These are phyloP conservation scores for Nitzschia putrida DNA, from an alignment of 108 stramenopile species.

Conservation along the genomic window DNA sequence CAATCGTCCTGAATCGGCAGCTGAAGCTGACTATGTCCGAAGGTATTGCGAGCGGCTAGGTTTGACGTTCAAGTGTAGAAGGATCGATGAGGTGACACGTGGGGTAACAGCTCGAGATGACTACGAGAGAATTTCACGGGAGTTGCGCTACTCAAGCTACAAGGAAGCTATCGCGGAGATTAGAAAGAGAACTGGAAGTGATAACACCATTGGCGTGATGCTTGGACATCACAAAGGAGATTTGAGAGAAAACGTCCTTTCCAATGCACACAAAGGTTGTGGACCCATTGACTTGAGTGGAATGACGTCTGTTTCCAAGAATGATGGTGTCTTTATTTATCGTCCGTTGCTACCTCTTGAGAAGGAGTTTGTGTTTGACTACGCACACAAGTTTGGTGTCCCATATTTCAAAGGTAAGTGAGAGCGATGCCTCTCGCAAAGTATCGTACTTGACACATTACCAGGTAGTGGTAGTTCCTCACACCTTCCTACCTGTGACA, in stretches of 20 bases:
- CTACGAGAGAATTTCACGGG: slow-evolving; percentile 87
- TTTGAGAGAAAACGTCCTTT: slow-evolving; percentile 94
- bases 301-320: slow-evolving; percentile 81
- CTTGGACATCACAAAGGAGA: slow-evolving; percentile 98
- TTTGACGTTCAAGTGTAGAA: slow-evolving; percentile 63
- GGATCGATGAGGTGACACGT: slow-evolving; percentile 88
- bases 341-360: slow-evolving; percentile 86
- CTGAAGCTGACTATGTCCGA: slow-evolving; percentile 87
- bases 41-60: slow-evolving; percentile 68
- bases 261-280: slow-evolving; percentile 92
- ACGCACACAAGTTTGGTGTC: slow-evolving; percentile 92
- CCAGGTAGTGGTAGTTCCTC: background rate
- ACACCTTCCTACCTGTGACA: slow-evolving; percentile 26
- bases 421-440: too few relatives aligned
- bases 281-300: slow-evolving; percentile 83
- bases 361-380: slow-evolving; percentile 81
- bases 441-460: background rate
- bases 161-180: slow-evolving; percentile 49
- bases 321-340: slow-evolving; percentile 86
- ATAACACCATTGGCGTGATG: slow-evolving; percentile 73
- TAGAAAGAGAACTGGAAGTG: background rate
- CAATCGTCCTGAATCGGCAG: slow-evolving; percentile 91
- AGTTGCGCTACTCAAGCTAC: slow-evolving; percentile 87
- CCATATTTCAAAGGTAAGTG: slow-evolving; percentile 96
- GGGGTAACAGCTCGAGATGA: slow-evolving; percentile 92